Evolutionary conservation across 257 asterid species (phyloP), one percentile per base, ranked within the genome.

Genomic region (Dorcoceras hygrometricum): DNA sequence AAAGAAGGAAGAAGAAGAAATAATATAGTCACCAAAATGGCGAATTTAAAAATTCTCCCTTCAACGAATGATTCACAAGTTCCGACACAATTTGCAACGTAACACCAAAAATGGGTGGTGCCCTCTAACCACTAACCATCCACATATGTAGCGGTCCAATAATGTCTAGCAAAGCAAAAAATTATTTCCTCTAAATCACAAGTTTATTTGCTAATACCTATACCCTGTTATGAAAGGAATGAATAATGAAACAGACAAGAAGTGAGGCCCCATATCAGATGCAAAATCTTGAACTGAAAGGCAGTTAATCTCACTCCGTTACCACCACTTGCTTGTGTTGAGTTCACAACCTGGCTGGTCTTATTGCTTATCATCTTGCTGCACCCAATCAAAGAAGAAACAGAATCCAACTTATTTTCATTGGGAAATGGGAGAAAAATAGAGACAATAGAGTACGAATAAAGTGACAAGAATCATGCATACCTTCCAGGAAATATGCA

Each of bases 401-500:
- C 34, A 29, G 6, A 29, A 29, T 6, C 34, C 34, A 29, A 29
- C 34, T 29, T 6, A 6, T 57, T 70, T 31, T 77, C 71, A 68
- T 55, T 19, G 73, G 78, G 69, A 73, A 73, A 65, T 55, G 81
- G 34, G 34, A 75, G 59, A 62, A 63, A 71, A 51, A 75, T 69
- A 26, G 79, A 79, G 79, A 79, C 81, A 82, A 80, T 58, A 6
- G 43, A 25, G 72, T 63, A 64, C 60, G 25, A 65, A 61, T 14
- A 71, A 63, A 58, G 72, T 72, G 71, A 28, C 5, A 69, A 25
- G 70, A 73, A 61, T 61, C 23, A 57, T 59, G 73, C 91, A 75
- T 73, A 94, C 99, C 98, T 94, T 87, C 99, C 99, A 68, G 96
- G 98, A 87, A 88, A 90, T 77, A 85, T 64, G 84, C 99, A 94